A percentile compares a stretch with the other conserved stretches of the same genome.
phyloP scores from a whole-genome alignment of 2,329 filamentous ascomycete species.

The Hirsutella thompsonii region DNA sequence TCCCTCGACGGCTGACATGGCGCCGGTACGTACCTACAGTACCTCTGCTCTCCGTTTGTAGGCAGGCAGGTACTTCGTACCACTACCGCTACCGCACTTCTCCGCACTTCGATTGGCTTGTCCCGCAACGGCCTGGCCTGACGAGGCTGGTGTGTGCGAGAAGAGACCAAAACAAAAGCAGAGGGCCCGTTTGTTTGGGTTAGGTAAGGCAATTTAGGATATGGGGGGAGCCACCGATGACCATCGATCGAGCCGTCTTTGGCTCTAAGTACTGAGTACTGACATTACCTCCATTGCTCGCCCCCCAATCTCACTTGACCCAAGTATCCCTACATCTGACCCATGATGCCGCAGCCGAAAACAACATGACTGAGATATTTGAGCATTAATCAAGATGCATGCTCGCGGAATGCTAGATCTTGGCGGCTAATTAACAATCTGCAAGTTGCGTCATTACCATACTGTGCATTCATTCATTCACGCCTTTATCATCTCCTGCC shows the following conservation, averaged over 20 bases:
- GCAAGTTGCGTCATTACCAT: too few relatives aligned
- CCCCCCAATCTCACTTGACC: too few relatives aligned
- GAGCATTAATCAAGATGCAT: background rate
- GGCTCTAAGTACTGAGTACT: too few relatives aligned
- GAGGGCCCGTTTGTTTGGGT: constrained; percentile 2
- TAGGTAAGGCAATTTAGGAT: constrained; percentile 9
- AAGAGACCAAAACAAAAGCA: constrained; percentile 3
- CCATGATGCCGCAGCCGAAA: background rate
- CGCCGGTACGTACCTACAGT: background rate
- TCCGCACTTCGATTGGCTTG: too few relatives aligned
- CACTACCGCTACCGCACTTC: too few relatives aligned
- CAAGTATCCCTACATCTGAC: background rate
- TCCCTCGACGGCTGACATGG: background rate
- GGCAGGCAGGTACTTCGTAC: too few relatives aligned
- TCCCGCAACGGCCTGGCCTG: background rate
- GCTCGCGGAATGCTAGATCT: background rate
- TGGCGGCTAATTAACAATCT: background rate
- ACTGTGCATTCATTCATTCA: too few relatives aligned
- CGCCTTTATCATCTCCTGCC: too few relatives aligned
- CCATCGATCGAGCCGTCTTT: too few relatives aligned
- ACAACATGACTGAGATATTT: background rate
- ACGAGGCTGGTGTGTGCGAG: background rate
- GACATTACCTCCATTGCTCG: too few relatives aligned
- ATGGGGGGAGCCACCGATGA: background rate
- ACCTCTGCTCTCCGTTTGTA: too few relatives aligned